These are phyloP conservation scores for Mercurialis annua DNA, from an alignment of 345 rosid species.

Conservation along the genomic window DNA sequence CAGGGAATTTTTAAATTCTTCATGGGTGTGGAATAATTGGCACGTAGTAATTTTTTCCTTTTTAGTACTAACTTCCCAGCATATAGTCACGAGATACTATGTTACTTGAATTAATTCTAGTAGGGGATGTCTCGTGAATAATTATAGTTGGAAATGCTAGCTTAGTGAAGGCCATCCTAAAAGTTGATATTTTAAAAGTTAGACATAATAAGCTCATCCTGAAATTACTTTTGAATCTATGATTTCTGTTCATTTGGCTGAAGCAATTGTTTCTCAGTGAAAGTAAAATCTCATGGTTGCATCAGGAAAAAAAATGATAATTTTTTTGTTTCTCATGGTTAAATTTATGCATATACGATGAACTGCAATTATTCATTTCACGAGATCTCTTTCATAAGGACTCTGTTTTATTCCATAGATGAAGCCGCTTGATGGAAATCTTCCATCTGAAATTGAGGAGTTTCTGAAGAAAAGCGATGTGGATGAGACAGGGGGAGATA, in stretches of 20 bases:
- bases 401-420: slow-evolving; percentile 35
- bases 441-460: slow-evolving; percentile 62
- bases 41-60: neutral
- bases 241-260: neutral
- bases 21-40: neutral
- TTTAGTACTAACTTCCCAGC: neutral
- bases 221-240: neutral
- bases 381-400: slow-evolving; percentile 8
- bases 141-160: neutral
- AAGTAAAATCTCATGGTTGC: neutral
- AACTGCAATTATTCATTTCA: neutral
- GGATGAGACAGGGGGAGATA: slow-evolving; percentile 22
- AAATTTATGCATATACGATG: neutral
- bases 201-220: neutral
- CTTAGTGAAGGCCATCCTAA: neutral
- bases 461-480: slow-evolving; percentile 33
- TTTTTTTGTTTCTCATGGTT: neutral
- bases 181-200: neutral
- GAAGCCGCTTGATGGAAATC: slow-evolving; percentile 64
- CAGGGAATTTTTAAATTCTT: neutral
- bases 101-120: neutral
- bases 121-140: neutral
- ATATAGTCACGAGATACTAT: neutral
- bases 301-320: neutral
- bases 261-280: neutral